phyloP scores from a whole-genome alignment of 441 rosid genomes.

The Pelargonium myrrhifolium region DNA sequence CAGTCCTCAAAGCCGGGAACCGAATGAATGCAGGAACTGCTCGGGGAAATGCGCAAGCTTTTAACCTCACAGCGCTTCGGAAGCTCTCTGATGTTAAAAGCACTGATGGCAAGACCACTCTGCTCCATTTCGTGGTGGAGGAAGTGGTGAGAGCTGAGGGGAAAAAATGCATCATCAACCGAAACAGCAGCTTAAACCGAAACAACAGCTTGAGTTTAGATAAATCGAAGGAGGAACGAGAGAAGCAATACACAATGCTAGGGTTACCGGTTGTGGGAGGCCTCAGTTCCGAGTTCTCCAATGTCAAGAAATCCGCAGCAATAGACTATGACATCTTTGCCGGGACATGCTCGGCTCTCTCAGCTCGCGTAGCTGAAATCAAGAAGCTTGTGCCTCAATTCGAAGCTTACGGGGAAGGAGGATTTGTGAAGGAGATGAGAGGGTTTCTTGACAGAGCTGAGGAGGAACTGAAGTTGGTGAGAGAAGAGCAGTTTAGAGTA shows the following conservation, averaged over 20 bases:
- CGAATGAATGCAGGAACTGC: constrained; percentile 92
- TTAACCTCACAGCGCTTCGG: constrained; percentile 55
- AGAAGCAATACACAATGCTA: constrained; percentile 55
- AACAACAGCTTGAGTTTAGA: constrained; percentile 18
- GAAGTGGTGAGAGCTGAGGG: constrained; percentile 79
- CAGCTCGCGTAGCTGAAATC: constrained; percentile 40
- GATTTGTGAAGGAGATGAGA: constrained; percentile 52
- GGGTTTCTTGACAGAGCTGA: constrained; percentile 52
- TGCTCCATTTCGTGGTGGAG: constrained; percentile 84
- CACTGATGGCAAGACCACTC: constrained; percentile 64
- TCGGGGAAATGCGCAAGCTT: constrained; percentile 90
- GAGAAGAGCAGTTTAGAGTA: constrained; percentile 45
- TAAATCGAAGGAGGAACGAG: constrained; percentile 41
- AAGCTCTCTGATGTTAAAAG: constrained; percentile 87
- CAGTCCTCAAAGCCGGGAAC: constrained; percentile 86
- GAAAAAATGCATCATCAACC: constrained; percentile 46
- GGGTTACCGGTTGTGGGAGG: constrained; percentile 87
- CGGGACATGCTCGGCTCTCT: constrained; percentile 43
- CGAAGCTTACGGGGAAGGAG: constrained; percentile 30
- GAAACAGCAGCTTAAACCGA: constrained; percentile 38
- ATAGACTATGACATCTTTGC: constrained; percentile 48
- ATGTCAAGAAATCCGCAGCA: constrained; percentile 68
- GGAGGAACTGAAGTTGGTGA: constrained; percentile 40
- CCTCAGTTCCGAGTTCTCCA: constrained; percentile 57
- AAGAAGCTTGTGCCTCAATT: constrained; percentile 30